Evolutionary conservation across 352 stramenopile species (phyloP).

Genomic region (Phytopythium cucurbitacearum): DNA sequence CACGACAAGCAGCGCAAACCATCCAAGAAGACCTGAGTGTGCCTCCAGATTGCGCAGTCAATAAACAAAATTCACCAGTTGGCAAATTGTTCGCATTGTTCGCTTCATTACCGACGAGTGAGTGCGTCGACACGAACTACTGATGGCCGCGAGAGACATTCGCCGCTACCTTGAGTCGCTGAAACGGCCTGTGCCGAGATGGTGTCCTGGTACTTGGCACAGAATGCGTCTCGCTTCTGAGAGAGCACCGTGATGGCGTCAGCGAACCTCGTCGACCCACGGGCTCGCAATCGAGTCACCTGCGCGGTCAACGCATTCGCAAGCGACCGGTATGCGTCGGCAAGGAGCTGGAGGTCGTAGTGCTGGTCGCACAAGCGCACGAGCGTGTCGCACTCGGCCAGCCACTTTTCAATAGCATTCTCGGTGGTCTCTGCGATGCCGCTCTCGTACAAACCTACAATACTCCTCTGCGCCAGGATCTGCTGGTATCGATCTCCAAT

Average conservation of each 20-base stretch:
- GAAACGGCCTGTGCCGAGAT: conserved; percentile 20
- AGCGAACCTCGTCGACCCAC: conserved; percentile 26
- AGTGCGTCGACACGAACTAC: conserved; percentile 24
- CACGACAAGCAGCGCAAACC: conserved; percentile 56
- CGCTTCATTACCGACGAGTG: conserved; percentile 7
- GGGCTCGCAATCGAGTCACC: conserved; percentile 25
- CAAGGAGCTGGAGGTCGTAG: conserved; percentile 23
- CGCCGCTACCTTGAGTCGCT: conserved; percentile 11
- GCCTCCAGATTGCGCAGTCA: not conserved
- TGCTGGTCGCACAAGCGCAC: conserved; percentile 42
- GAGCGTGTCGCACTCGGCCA: conserved; percentile 45
- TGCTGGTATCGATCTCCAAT: conserved; percentile 34
- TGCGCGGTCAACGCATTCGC: conserved; percentile 57
- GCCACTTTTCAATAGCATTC: conserved; percentile 25
- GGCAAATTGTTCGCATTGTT: conserved; percentile 1
- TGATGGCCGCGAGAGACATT: conserved; percentile 11
- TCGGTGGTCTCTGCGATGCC: conserved; percentile 11
- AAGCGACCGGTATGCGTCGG: conserved; percentile 43
- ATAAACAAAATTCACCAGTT: conserved; percentile 4
- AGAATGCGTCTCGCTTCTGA: conserved; percentile 36
- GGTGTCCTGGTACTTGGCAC: conserved; percentile 29
- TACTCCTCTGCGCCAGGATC: conserved; percentile 36
- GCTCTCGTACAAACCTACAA: conserved; percentile 55
- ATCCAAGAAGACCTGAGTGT: conserved; percentile 23
- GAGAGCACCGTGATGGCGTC: conserved; percentile 45